These are phyloP conservation scores for Saccharomyces hybrid DNA, from an alignment of 1,139 yeast species.

Conservation along the genomic window DNA sequence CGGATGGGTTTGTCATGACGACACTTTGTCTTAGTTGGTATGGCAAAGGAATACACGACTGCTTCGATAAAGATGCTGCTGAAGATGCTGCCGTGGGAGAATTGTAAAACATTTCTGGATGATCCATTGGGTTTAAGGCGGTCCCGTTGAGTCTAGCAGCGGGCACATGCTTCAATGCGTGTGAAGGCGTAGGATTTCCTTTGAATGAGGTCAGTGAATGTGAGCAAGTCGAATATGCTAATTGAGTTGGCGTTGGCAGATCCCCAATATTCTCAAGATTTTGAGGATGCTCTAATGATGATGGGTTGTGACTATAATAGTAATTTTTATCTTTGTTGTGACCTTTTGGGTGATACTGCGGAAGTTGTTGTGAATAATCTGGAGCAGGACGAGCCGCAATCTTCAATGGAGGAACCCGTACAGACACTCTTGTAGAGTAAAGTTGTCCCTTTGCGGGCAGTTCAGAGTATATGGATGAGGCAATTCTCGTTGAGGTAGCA, in stretches of 20 bases:
- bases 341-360: background rate
- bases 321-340: background rate
- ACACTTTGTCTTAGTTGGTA: conserved; percentile 54
- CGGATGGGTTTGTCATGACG: conserved; percentile 67
- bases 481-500: conserved; percentile 21
- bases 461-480: conserved; percentile 31
- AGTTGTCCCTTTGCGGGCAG: conserved; percentile 11
- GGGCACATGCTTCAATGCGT: conserved; percentile 10
- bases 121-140: conserved; percentile 24
- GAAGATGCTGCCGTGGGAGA: conserved; percentile 5
- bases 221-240: conserved; percentile 19
- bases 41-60: conserved; percentile 28
- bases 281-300: conserved; percentile 9
- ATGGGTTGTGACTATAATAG: conserved; percentile 8
- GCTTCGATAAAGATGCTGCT: conserved; percentile 13
- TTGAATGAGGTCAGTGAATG: conserved; percentile 26
- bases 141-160: conserved; percentile 16
- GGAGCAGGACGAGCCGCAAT: background rate
- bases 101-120: conserved; percentile 24
- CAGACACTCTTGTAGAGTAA: background rate
- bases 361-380: background rate
- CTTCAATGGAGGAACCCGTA: background rate
- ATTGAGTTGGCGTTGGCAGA: conserved; percentile 23
- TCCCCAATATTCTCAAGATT: conserved; percentile 21
- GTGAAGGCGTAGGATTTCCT: conserved; percentile 10